Evolutionary conservation across 805 yeast species (phyloP).

Genomic region (Suhomyces emberorum): DNA sequence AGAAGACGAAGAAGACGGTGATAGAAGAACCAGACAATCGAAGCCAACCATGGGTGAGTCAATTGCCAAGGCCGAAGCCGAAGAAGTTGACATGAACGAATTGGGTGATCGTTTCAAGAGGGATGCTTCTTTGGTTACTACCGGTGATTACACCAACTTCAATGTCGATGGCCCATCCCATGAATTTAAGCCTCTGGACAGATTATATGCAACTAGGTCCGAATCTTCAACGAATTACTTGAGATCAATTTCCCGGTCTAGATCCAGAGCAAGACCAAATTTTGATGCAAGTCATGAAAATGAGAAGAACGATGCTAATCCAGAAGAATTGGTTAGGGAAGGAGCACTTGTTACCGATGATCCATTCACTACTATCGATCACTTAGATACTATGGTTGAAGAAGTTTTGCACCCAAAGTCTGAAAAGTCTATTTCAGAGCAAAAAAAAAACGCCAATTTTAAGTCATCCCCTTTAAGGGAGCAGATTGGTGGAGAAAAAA

Average conservation of each 20-base stretch:
- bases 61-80: constrained; percentile 30
- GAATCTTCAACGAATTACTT: constrained; percentile 52
- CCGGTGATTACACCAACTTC: constrained; percentile 46
- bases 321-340: constrained; percentile 48
- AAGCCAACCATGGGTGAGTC: constrained; percentile 45
- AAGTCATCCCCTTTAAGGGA: constrained; percentile 17
- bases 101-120: constrained; percentile 11
- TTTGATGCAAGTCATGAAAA: constrained; percentile 21
- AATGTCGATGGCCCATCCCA: constrained; percentile 34
- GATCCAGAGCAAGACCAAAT: constrained; percentile 46
- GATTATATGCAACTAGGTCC: constrained; percentile 32
- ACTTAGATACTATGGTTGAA: constrained; percentile 48
- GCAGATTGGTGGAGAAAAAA: constrained; percentile 10
- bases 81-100: background rate
- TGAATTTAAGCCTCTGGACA: constrained; percentile 8
- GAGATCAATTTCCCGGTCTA: constrained; percentile 62
- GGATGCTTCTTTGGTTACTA: constrained; percentile 41
- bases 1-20: constrained; percentile 26
- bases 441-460: constrained; percentile 13
- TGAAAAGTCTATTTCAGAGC: background rate
- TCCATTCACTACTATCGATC: constrained; percentile 45
- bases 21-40: constrained; percentile 38
- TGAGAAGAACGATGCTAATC: constrained; percentile 27
- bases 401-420: constrained; percentile 34
- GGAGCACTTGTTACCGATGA: constrained; percentile 57